Conservation (phyloP, 352 stramenopile genomes). For the Blastocystis hominis region DNA sequence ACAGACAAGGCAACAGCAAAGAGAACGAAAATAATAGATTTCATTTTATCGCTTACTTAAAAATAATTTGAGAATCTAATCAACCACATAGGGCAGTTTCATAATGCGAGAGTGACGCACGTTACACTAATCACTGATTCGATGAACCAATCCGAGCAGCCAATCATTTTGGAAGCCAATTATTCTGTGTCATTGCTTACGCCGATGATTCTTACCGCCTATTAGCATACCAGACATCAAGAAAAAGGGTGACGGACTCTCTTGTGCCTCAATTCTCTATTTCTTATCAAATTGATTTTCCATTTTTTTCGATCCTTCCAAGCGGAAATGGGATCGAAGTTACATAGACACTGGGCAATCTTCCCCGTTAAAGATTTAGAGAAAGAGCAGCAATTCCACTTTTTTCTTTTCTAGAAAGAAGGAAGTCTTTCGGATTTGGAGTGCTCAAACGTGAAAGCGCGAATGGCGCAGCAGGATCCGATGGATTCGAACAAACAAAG, state of each 20-base stretch:
- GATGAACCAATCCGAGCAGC: not conserved
- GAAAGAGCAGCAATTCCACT: not conserved
- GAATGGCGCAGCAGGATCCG: not conserved
- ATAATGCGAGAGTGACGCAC: not conserved
- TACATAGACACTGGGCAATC: not conserved
- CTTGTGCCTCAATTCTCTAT: too few species aligned
- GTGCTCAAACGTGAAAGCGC: not conserved
- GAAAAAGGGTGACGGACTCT: too few species aligned
- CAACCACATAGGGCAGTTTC: not conserved
- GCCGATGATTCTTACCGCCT: not conserved
- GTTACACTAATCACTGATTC: not conserved
- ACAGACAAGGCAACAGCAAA: conserved; percentile 30
- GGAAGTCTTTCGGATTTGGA: not conserved
- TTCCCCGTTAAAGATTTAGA: not conserved
- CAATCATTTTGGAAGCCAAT: not conserved
- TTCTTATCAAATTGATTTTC: too few species aligned
- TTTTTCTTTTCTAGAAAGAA: not conserved
- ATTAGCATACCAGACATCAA: not conserved
- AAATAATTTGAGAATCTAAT: not conserved
- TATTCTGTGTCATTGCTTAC: not conserved
- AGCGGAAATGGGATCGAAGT: not conserved
- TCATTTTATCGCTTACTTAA: conserved; percentile 48
- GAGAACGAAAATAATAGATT: conserved; percentile 44
- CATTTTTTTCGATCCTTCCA: too few species aligned
- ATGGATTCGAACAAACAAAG: not conserved